Evolutionary conservation across 768 basidiomycete species (phyloP), one percentile per base, ranked within the genome.

Genomic region (Hericium erinaceus): DNA sequence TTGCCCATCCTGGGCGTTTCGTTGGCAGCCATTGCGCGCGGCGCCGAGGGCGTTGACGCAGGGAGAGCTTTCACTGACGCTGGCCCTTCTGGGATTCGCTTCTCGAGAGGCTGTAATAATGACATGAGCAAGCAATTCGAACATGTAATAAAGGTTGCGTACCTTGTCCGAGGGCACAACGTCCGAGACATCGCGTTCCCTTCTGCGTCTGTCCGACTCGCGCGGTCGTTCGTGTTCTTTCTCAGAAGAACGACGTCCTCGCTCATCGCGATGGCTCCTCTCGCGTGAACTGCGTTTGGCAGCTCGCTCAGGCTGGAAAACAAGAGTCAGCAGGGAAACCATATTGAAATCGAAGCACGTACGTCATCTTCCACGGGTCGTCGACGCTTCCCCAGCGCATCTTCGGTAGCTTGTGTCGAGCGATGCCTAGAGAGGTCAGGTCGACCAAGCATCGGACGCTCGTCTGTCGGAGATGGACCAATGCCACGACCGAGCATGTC

Each of bases 251-350:
- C 88, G 81, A 26, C 88, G 82, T 60, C 73, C 73, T 39, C 88
- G 78, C 40, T 91, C 89, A 56, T 91, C 89, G 52, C 88, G 82
- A 65, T 89, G 86, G 33, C 80, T 71, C 2, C 90, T 88, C 66
- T 87, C 88, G 52, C 89, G 83, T 57, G 89, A 85, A 58, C 81
- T 80, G n/a, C 89, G 84, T 69, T 92, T 92, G n/a, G 84, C 79
- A 38, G 78, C 77, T 62, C 89, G 81, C 54, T 92, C 89, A 59
- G 81, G 71, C 87, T 90, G 26, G 44, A 49, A 13, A 52, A 18
- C 3, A 51, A 58, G 39, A 60, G 38, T 39, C 20, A 26, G 48
- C 33, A 52, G 26, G 40, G 48, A 11, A 46, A n/a, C 16, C 49
- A 39, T 20, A 55, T 26, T 13, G 37, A 13, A 20, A 11, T n/a